A percentile compares a stretch with the other conserved stretches of the same genome.
Conservation (phyloP, 495 filamentous ascomycete species). For the Amniculicola lignicola region DNA sequence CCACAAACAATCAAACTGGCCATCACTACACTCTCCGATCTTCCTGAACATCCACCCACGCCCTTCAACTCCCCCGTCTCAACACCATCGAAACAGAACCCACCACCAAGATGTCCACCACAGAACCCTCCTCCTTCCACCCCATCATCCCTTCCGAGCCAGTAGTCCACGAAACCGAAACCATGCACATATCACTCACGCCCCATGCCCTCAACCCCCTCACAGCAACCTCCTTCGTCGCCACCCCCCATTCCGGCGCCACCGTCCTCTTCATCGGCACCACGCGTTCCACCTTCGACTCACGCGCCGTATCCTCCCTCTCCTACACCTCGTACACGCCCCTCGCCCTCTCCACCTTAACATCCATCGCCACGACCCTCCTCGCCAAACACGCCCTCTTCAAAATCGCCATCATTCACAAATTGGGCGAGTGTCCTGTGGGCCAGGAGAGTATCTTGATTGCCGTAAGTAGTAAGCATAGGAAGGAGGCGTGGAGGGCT, state of each 20-base stretch:
- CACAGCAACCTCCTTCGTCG: constrained; percentile 61
- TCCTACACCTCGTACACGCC: constrained; percentile 79
- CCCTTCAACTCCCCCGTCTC: no score
- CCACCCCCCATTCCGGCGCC: constrained; percentile 50
- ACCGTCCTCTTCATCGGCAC: constrained; percentile 57
- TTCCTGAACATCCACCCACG: no score
- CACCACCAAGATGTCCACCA: constrained; percentile 11
- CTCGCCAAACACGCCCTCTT: constrained; percentile 58
- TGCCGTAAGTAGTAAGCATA: constrained; percentile 79
- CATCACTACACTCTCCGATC: no score
- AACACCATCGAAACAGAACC: neutral
- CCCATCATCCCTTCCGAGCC: constrained; percentile 22
- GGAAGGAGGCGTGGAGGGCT: constrained; percentile 82
- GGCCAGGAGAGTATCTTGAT: constrained; percentile 90
- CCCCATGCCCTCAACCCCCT: constrained; percentile 58
- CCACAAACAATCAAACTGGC: no score
- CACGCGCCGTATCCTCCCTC: constrained; percentile 70
- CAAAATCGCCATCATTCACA: constrained; percentile 75
- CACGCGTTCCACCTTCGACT: constrained; percentile 78
- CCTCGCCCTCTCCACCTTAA: constrained; percentile 72
- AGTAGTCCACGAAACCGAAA: constrained; percentile 32
- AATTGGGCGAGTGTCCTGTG: constrained; percentile 82
- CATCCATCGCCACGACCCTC: constrained; percentile 61
- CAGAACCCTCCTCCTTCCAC: constrained; percentile 18
- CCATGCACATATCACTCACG: constrained; percentile 61